Conservation (phyloP, 2,329 filamentous ascomycete species). For the Macrophomina pseudophaseolina region DNA sequence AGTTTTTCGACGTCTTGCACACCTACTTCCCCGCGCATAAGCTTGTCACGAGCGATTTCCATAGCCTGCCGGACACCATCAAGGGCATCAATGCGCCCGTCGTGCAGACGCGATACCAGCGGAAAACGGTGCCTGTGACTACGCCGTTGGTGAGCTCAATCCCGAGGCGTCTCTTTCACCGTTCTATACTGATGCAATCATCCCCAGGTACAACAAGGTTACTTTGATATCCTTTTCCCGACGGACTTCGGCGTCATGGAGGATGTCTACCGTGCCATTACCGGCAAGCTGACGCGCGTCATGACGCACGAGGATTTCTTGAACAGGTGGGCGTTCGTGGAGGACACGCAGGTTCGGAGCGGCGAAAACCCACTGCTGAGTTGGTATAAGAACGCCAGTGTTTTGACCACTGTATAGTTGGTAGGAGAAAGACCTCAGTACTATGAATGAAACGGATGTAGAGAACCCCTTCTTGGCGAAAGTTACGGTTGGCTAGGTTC, state of each 20-base stretch:
- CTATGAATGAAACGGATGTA: background rate
- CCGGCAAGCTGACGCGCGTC: slow-evolving; percentile 86
- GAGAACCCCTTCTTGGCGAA: background rate
- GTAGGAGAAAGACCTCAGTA: background rate
- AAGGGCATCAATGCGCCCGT: slow-evolving; percentile 89
- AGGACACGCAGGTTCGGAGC: slow-evolving; percentile 84
- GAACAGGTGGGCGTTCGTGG: slow-evolving; percentile 84
- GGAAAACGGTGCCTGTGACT: slow-evolving; percentile 84
- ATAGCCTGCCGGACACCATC: slow-evolving; percentile 80
- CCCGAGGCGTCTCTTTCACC: background rate
- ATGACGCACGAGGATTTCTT: slow-evolving; percentile 90
- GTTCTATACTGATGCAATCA: no score
- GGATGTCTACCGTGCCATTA: slow-evolving; percentile 89
- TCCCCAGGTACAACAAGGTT: slow-evolving; percentile 87
- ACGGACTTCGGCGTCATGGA: slow-evolving; percentile 93
- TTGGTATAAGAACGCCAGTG: slow-evolving; percentile 95
- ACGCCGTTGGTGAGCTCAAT: slow-evolving; percentile 77
- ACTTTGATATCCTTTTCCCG: slow-evolving; percentile 98
- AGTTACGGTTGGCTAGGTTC: background rate
- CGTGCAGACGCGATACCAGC: slow-evolving; percentile 90
- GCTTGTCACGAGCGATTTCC: slow-evolving; percentile 88
- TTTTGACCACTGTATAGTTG: slow-evolving; percentile 79
- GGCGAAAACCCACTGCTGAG: slow-evolving; percentile 91
- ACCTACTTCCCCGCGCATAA: slow-evolving; percentile 89
- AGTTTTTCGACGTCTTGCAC: slow-evolving; percentile 92